Evolutionary conservation across 768 basidiomycete genomes (phyloP).

Genomic region (Suillus sp.): DNA sequence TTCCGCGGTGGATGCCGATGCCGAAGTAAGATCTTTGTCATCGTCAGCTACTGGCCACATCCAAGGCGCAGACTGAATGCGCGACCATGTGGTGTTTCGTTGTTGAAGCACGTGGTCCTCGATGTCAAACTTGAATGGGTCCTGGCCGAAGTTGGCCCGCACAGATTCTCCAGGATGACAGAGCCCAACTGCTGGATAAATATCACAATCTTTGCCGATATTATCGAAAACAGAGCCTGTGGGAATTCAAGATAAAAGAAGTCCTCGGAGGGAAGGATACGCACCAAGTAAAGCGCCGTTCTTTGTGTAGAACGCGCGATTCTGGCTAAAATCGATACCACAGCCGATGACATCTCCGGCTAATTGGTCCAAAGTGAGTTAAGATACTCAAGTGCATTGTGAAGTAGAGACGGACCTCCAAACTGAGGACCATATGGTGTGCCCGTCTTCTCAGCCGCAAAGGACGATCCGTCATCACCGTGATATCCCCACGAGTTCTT

Average conservation of each 20-base stretch:
- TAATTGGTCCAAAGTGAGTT: slow-evolving; percentile 32
- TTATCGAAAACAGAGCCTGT: slow-evolving; percentile 72
- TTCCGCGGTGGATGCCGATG: slow-evolving; percentile 33
- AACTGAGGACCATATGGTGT: slow-evolving; percentile 77
- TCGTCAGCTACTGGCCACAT: slow-evolving; percentile 37
- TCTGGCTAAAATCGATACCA: slow-evolving; percentile 85
- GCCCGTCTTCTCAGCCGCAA: slow-evolving; percentile 73
- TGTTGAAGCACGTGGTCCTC: slow-evolving; percentile 79
- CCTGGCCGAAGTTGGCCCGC: slow-evolving; percentile 86
- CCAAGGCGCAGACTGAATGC: slow-evolving; percentile 60
- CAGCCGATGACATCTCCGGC: slow-evolving; percentile 90
- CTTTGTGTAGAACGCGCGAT: slow-evolving; percentile 87
- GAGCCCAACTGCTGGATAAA: slow-evolving; percentile 90
- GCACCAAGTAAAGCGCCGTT: slow-evolving; percentile 75
- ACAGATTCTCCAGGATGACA: slow-evolving; percentile 78
- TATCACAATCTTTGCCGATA: slow-evolving; percentile 60
- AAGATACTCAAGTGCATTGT: slow-evolving; percentile 2
- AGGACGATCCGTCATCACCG: slow-evolving; percentile 84
- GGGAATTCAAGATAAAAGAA: slow-evolving; percentile 10
- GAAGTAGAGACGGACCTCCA: slow-evolving; percentile 60
- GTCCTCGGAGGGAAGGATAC: slow-evolving; percentile 2
- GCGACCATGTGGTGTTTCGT: slow-evolving; percentile 65
- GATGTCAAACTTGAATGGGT: slow-evolving; percentile 88
- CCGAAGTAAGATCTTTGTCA: slow-evolving; percentile 19
- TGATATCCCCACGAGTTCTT: slow-evolving; percentile 89